Evolutionary conservation across 345 rosid genomes (phyloP).

Genomic region (Brassica rapa): DNA sequence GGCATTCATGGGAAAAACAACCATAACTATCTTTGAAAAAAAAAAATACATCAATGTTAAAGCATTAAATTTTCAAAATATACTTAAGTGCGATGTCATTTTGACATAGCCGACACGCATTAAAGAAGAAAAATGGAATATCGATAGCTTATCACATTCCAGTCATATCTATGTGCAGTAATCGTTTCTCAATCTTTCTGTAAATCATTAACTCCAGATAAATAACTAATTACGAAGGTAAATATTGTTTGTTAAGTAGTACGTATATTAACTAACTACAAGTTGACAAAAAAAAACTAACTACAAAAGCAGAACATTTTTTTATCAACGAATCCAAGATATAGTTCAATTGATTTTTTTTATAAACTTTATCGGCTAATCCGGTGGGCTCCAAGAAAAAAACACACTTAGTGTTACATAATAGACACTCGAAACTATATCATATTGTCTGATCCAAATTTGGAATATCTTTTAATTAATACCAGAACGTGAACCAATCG

Average conservation of each 20-base stretch:
- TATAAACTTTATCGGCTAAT: too few species aligned
- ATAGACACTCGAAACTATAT: too few species aligned
- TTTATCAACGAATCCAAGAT: not conserved
- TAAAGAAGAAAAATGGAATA: not conserved
- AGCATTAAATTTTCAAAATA: not conserved
- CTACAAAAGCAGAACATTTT: not conserved
- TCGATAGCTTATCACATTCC: not conserved
- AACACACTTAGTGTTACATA: too few species aligned
- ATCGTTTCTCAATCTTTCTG: not conserved
- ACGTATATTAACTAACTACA: not conserved
- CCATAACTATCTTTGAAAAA: not conserved
- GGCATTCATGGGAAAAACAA: not conserved
- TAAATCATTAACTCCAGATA: not conserved
- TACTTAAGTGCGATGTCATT: not conserved
- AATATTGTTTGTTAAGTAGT: not conserved
- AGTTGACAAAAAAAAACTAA: not conserved
- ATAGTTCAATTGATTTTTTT: not conserved
- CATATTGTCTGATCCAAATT: too few species aligned
- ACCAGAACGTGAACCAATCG: too few species aligned
- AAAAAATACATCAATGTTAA: not conserved
- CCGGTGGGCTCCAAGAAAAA: too few species aligned
- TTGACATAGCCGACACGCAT: slow-evolving; percentile 10
- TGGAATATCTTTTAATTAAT: too few species aligned
- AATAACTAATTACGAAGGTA: slow-evolving; percentile 11
- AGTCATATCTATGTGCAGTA: not conserved